Conservation (phyloP, 2,329 filamentous ascomycete species). For the Fusarium multiceps region DNA sequence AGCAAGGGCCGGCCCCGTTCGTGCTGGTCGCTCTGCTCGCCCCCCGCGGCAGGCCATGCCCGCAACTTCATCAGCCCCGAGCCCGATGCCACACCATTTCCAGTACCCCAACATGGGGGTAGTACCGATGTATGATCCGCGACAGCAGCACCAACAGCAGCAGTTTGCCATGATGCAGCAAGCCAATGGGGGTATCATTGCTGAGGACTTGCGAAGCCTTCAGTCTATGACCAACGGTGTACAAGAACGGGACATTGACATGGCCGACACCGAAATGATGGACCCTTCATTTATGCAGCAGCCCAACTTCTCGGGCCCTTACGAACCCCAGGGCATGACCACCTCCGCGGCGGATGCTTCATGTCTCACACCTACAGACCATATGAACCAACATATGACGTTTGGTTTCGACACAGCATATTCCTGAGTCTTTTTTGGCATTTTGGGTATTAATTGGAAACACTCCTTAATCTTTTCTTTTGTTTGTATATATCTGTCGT, state of each 20-base stretch:
- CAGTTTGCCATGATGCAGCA: constrained; percentile 48
- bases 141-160: constrained; percentile 46
- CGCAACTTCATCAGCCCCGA: constrained; percentile 22
- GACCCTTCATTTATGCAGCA: constrained; percentile 43
- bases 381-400: constrained; percentile 28
- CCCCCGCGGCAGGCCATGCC: constrained; percentile 44
- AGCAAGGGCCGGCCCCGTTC: constrained; percentile 45
- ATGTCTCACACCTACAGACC: constrained; percentile 38
- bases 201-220: constrained; percentile 52
- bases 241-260: constrained; percentile 51
- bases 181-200: constrained; percentile 50
- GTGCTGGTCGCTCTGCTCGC: constrained; percentile 48
- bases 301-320: constrained; percentile 36
- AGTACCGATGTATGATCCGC: constrained; percentile 45
- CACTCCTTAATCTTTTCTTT: constrained; percentile 18
- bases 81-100: constrained; percentile 41
- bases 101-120: constrained; percentile 38
- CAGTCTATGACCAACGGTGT: constrained; percentile 48
- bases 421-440: background rate
- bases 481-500: constrained; percentile 11
- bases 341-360: constrained; percentile 37
- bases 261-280: constrained; percentile 51
- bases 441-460: background rate
- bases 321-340: constrained; percentile 39
- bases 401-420: constrained; percentile 34